phyloP scores from a whole-genome alignment of 176 grass and related monocot genomes.

The Alopecurus myosuroides region DNA sequence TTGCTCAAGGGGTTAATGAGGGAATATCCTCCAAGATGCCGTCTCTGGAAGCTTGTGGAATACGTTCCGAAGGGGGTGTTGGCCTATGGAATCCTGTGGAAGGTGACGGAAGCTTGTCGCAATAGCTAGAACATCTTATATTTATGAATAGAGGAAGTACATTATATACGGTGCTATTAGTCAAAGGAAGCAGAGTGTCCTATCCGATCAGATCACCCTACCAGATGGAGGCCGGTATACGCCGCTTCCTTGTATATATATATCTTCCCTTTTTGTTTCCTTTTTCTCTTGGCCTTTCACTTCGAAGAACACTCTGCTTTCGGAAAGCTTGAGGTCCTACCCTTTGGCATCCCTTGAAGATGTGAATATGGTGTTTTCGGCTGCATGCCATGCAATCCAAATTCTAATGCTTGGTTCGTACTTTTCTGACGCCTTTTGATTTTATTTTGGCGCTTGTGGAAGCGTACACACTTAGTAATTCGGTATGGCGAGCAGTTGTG shows the following conservation, averaged over 20 bases:
- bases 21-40: no score
- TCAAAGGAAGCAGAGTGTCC: slow-evolving; percentile 6
- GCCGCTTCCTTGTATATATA: not conserved
- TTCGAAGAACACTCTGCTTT: slow-evolving; percentile 25
- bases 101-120: no score
- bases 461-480: not conserved
- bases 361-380: not conserved
- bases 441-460: not conserved
- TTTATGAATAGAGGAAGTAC: no score
- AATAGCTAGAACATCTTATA: no score
- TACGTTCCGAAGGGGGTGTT: no score
- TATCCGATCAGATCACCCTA: not conserved
- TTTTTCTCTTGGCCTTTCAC: not conserved
- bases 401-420: not conserved
- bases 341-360: not conserved
- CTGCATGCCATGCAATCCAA: slow-evolving; percentile 14
- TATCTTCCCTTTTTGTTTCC: not conserved
- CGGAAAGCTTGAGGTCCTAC: slow-evolving; percentile 33
- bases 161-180: not conserved
- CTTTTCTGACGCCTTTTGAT: not conserved
- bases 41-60: no score
- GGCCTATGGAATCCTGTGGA: no score
- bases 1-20: no score
- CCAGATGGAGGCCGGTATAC: slow-evolving; percentile 1
- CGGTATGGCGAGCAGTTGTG: not conserved